Evolutionary conservation across 2,329 filamentous ascomycete species (phyloP).

Genomic region (Metarhizium album): DNA sequence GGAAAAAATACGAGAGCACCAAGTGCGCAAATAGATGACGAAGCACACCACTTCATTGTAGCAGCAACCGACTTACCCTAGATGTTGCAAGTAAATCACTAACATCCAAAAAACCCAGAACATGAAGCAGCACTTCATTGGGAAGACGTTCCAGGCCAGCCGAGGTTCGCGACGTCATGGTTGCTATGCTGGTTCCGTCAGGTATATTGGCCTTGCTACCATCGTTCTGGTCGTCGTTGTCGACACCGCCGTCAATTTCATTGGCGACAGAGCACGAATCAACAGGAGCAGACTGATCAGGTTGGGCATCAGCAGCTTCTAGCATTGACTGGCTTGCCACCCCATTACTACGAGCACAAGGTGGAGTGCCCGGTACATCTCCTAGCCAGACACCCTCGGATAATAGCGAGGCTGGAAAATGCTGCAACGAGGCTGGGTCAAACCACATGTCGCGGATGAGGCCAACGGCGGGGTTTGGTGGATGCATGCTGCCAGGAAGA

Average conservation of each 20-base stretch:
- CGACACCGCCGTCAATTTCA: background rate
- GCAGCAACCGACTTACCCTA: conserved; percentile 33
- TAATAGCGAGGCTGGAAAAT: background rate
- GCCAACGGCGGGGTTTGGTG: background rate
- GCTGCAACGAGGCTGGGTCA: background rate
- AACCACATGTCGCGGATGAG: background rate
- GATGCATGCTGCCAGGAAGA: conserved; percentile 9
- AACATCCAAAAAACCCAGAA: conserved; percentile 46
- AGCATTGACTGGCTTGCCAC: background rate
- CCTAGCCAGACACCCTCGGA: conserved; percentile 1
- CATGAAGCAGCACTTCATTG: conserved; percentile 45
- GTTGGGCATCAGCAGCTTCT: conserved; percentile 3
- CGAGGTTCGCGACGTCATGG: background rate
- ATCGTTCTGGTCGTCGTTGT: background rate
- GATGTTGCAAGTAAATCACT: conserved; percentile 44
- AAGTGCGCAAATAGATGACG: background rate
- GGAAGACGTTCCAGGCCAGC: conserved; percentile 33
- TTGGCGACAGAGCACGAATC: background rate
- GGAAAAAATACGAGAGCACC: background rate
- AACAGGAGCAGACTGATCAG: too few species aligned
- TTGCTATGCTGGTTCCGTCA: background rate
- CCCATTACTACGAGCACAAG: background rate
- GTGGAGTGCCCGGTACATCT: background rate
- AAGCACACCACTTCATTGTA: background rate
- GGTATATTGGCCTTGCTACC: background rate